Evolutionary conservation across 768 basidiomycete genomes (phyloP), one percentile per base, ranked within the genome.

Genomic region (Pulveroboletus sp.): DNA sequence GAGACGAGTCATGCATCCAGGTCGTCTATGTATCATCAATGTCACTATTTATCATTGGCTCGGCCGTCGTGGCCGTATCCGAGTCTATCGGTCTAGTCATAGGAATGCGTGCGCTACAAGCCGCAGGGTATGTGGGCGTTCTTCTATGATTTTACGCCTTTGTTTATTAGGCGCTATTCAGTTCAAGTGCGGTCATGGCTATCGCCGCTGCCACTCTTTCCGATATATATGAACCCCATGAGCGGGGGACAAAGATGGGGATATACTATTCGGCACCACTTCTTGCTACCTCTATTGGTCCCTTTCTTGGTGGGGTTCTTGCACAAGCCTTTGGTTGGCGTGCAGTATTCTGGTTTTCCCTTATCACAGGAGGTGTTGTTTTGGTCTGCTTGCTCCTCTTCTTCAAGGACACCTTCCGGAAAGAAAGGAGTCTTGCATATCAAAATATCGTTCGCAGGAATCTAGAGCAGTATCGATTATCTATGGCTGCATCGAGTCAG

Each of bases 371-470:
- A 9, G 80, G 80, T 2, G 27, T 74, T 13, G 78, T 77, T 38
- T 71, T 79, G 45, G n/a, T 82, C 27, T 65, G 72, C 17, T 85
- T 90, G 63, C 46, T 84, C 21, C 58, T 83, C 16, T 72, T 84
- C 62, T 89, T 93, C 72, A 79, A 79, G 51, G 91, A 95, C 60
- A 91, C 87, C 0, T 94, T 88, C 69, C 77, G 92, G 20, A 75
- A 77, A 53, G 89, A 94, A 60, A 82, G 93, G 41, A 93, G 90
- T 47, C 66, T 87, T 14, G 77, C 80, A 1, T 97, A 94, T 62
- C 89, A 90, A 60, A 74, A 74, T 21, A 79, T 83, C 1, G 69
- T 89, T 43, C 76, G 72, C 52, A 69, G 69, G 40, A 72, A 75
- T 19, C 43, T 73, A 10, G 62, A 65, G 37, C 65, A 63, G 13